Conservation (phyloP, 805 yeast species). For the Cyberlindnera sargentensis region DNA sequence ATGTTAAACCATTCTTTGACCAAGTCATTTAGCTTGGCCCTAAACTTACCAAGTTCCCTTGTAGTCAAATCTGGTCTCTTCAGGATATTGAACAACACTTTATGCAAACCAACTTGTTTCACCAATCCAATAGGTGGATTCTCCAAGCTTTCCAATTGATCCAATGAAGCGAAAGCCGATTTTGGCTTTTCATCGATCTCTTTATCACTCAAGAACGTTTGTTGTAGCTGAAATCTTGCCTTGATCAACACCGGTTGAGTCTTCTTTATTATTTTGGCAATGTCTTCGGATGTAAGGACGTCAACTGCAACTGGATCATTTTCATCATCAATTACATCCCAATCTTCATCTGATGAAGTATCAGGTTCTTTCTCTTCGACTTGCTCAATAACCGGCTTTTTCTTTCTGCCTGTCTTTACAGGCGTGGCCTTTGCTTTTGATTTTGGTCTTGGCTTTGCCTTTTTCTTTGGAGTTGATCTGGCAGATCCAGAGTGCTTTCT, state of each 20-base stretch:
- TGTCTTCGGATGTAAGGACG: slow-evolving; percentile 12
- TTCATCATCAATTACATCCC: slow-evolving; percentile 17
- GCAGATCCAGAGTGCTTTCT: slow-evolving; percentile 8
- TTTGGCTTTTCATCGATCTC: slow-evolving; percentile 9
- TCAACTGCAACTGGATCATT: slow-evolving; percentile 16
- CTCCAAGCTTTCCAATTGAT: slow-evolving; percentile 17
- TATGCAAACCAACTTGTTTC: slow-evolving; percentile 26
- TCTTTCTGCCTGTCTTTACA: not conserved
- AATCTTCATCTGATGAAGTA: slow-evolving; percentile 22
- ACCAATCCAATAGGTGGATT: slow-evolving; percentile 25
- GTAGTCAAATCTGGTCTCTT: slow-evolving; percentile 29
- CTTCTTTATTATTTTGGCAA: slow-evolving; percentile 11
- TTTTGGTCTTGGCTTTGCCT: slow-evolving; percentile 5
- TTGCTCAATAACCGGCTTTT: slow-evolving; percentile 6
- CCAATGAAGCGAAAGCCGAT: slow-evolving; percentile 19
- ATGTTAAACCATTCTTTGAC: slow-evolving; percentile 23
- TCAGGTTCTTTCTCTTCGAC: slow-evolving; percentile 12
- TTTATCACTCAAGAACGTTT: slow-evolving; percentile 13
- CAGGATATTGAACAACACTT: slow-evolving; percentile 26
- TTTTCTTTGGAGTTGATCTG: slow-evolving; percentile 9
- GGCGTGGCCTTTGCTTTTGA: slow-evolving; percentile 4
- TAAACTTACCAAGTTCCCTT: slow-evolving; percentile 12
- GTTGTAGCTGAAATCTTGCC: slow-evolving; percentile 25
- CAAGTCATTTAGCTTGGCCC: slow-evolving; percentile 10
- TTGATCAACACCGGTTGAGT: slow-evolving; percentile 17